Evolutionary conservation across 1,139 yeast species (phyloP).

Genomic region (Taphrina betulina): DNA sequence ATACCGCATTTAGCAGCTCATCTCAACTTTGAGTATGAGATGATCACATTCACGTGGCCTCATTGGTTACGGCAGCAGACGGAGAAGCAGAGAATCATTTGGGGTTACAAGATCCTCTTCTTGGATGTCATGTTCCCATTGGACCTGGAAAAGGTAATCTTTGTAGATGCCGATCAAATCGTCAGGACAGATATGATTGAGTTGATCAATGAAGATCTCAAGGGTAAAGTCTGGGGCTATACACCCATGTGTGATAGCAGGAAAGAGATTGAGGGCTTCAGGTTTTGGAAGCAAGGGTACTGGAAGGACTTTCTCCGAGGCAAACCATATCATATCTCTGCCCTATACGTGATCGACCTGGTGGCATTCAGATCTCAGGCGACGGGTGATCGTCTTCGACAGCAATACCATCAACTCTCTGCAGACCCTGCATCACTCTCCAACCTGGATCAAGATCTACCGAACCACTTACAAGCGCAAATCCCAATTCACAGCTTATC

Average conservation of each 20-base stretch:
- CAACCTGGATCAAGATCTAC: conserved; percentile 86
- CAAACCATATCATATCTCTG: conserved; percentile 72
- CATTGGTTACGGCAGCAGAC: conserved; percentile 76
- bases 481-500: conserved; percentile 72
- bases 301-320: conserved; percentile 67
- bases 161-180: conserved; percentile 82
- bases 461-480: conserved; percentile 72
- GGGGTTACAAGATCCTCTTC: conserved; percentile 86
- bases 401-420: conserved; percentile 82
- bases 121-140: conserved; percentile 85
- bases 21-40: conserved; percentile 63
- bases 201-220: conserved; percentile 61
- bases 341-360: conserved; percentile 78
- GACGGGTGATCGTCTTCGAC: conserved; percentile 77
- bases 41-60: conserved; percentile 89
- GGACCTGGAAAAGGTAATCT: conserved; percentile 68
- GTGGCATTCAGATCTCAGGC: conserved; percentile 58
- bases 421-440: conserved; percentile 75
- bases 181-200: conserved; percentile 72
- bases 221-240: conserved; percentile 80
- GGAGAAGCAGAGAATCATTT: conserved; percentile 72
- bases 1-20: conserved; percentile 63
- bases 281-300: conserved; percentile 93
- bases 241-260: conserved; percentile 87
- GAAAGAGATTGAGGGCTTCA: conserved; percentile 74